Base-by-base conservation (phyloP, 2,329 filamentous ascomycete genomes). In the Fusarium duplospermum region DNA sequence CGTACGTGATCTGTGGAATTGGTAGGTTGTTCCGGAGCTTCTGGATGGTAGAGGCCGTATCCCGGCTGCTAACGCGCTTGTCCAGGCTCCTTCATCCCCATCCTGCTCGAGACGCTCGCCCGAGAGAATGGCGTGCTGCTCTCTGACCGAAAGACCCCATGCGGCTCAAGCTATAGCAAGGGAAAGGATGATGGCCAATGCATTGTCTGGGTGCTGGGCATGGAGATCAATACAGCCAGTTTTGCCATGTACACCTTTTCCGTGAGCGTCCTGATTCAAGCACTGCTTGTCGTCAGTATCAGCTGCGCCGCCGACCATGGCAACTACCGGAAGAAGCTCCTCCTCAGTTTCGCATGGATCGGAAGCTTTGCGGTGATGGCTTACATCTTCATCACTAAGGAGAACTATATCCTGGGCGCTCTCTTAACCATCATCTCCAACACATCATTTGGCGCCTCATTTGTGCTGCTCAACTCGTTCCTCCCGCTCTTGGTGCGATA, bases 201-300 rank as follows among this genome's bases (percentile, higher is more conserved):
- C 80, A 87, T 98, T 69, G 91, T 98, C 68, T 90, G 92, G 73
- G 86, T 98, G 6, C 85, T 97, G 27, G 96, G 96, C 7, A 82
- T 93, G 69, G 92, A 97, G 79, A 92, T 99, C 84, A 98, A 98
- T 83, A 98, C 96, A 1, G 95, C 96, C 38, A 97, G 94, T 82
- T 98, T 98, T 82, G 96, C 95, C 81, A 97, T 98, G 94, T 98
- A 98, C 84, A 98, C 95, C 2, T 99, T 99, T 83, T 97, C 95
- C 67, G 87, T 97, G 79, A 97, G 94, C 81, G 96, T 99, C 2
- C 83, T 98, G 22, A 83, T 98, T 13, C 96, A 99, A 82, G 93
- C 95, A 2, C 84, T 98, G 31, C 85, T 98, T 33, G 97, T 99
- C 50, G 94, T 99, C 73, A 97, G 95, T 80, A 98, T 99, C 87